Evolutionary conservation across 2,329 filamentous ascomycete genomes (phyloP).

Genomic region (Pyrenophora seminiperda): DNA sequence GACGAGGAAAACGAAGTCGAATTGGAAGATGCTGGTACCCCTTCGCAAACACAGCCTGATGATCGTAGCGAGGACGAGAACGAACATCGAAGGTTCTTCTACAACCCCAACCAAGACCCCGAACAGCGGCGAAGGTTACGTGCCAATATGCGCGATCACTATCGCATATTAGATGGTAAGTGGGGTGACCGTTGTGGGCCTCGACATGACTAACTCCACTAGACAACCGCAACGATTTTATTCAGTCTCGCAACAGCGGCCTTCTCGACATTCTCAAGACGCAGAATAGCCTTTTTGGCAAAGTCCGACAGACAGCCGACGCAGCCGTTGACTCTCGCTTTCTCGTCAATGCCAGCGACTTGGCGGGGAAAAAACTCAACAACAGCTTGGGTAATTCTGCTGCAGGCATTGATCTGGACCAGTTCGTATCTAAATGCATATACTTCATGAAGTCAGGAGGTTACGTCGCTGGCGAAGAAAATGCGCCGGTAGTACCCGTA

Average conservation of each 20-base stretch:
- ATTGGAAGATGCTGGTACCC: conserved; percentile 13
- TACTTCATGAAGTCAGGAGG: conserved; percentile 77
- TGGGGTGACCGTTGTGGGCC: neutral
- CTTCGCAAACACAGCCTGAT: conserved; percentile 5
- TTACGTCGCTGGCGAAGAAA: conserved; percentile 55
- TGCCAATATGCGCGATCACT: conserved; percentile 70
- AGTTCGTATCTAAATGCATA: conserved; percentile 89
- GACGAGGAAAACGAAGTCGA: conserved; percentile 28
- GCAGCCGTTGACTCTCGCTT: conserved; percentile 89
- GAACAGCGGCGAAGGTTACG: conserved; percentile 74
- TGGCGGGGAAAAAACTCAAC: conserved; percentile 77
- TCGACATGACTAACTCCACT: conserved; percentile 45
- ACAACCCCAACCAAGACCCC: conserved; percentile 82
- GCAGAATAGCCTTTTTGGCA: conserved; percentile 67
- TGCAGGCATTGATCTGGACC: conserved; percentile 83
- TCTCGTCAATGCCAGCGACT: conserved; percentile 78
- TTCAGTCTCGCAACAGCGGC: conserved; percentile 65
- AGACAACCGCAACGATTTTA: conserved; percentile 74
- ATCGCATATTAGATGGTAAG: conserved; percentile 61
- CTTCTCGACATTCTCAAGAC: conserved; percentile 70
- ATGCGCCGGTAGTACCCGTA: conserved; percentile 56
- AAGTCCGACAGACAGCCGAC: conserved; percentile 86
- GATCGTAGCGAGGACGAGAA: conserved; percentile 20
- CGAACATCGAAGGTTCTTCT: conserved; percentile 54
- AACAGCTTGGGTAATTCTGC: conserved; percentile 74